Percentiles rank a stretch among this genome's conserved stretches.
These are phyloP conservation scores for Phytophthora podocarpi DNA, from an alignment of 352 stramenopile genomes.

Conservation along the genomic window DNA sequence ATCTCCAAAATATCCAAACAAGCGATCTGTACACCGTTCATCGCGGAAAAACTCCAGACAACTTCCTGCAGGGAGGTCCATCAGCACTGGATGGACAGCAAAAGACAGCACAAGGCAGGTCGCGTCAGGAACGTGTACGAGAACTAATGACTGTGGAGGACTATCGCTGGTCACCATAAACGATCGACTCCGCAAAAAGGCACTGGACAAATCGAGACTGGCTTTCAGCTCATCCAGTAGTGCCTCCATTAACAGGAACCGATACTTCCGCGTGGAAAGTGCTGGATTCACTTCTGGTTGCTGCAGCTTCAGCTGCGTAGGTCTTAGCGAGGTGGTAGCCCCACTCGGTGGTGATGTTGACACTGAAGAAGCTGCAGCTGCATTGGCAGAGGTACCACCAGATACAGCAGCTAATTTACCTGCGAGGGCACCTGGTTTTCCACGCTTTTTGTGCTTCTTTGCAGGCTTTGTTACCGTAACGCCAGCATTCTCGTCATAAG, in stretches of 20 bases:
- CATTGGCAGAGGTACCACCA: conserved; percentile 10
- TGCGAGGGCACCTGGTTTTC: conserved; percentile 35
- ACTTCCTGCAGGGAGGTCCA: conserved; percentile 74
- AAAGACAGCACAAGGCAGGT: conserved; percentile 83
- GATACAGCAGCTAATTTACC: conserved; percentile 32
- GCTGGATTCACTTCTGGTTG: conserved; percentile 35
- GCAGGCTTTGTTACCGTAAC: conserved; percentile 31
- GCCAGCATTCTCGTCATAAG: conserved; percentile 38
- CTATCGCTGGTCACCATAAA: conserved; percentile 75
- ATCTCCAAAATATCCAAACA: conserved; percentile 82
- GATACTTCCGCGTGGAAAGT: conserved; percentile 51
- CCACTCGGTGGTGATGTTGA: conserved; percentile 3
- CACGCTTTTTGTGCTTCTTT: conserved; percentile 49
- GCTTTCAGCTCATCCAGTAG: conserved; percentile 60
- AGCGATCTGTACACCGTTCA: conserved; percentile 56
- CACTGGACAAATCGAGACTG: conserved; percentile 50
- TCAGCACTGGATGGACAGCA: conserved; percentile 74
- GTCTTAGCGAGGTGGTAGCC: conserved; percentile 21
- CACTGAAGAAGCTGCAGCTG: not conserved
- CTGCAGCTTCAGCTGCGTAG: conserved; percentile 37
- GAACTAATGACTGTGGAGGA: conserved; percentile 62
- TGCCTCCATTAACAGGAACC: conserved; percentile 66
- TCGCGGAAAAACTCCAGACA: conserved; percentile 79
- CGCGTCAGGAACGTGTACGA: conserved; percentile 64
- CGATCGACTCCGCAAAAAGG: conserved; percentile 52